Evolutionary conservation across 805 yeast genomes (phyloP), one percentile per base, ranked within the genome.

Genomic region (Metschnikowia picachoensis): DNA sequence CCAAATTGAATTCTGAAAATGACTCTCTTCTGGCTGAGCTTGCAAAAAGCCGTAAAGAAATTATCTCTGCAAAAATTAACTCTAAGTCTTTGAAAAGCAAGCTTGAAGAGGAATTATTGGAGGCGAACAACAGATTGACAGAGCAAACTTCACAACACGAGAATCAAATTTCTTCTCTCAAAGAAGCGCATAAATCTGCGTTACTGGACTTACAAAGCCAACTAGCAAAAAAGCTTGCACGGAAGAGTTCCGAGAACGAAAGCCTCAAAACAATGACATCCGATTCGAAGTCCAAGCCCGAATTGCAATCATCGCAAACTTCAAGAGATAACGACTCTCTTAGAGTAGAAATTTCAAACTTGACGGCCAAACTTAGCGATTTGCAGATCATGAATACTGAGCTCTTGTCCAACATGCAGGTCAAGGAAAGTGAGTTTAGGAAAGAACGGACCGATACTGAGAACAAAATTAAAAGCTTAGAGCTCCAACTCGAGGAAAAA

Each of bases 391-490:
- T 81, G 72, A 85, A 85, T 58, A 70, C 74, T 29, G 90, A 85
- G 53, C 64, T 87, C 17, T 61, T 83, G 12, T 86, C 83, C 15
- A 85, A 84, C 56, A 74, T 87, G 80, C 67, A 85, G 0, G 75
- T 82, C 30, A 77, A 84, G 51, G 90, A 85, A 53, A 59, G 59
- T 10, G 90, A 83, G 40, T 76, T 77, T 51, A 65, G 71, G 2
- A 70, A 69, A 32, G 91, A 85, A 53, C 66, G 84, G 1, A 71
- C 73, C 37, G 47, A 59, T 3, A 68, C 77, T 15, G 77, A 76
- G 46, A 67, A 70, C 9, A 83, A 84, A 48, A 70, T 81, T 41
- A 77, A 74, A 35, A 63, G 14, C 59, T 81, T 43, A 14, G 52
- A 57, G 28, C 25, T 38, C 35, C 78, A 76, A 36, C 56, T 82